phyloP scores from a whole-genome alignment of 1,284 basidiomycete genomes.

The Apiotrichum brassicae region DNA sequence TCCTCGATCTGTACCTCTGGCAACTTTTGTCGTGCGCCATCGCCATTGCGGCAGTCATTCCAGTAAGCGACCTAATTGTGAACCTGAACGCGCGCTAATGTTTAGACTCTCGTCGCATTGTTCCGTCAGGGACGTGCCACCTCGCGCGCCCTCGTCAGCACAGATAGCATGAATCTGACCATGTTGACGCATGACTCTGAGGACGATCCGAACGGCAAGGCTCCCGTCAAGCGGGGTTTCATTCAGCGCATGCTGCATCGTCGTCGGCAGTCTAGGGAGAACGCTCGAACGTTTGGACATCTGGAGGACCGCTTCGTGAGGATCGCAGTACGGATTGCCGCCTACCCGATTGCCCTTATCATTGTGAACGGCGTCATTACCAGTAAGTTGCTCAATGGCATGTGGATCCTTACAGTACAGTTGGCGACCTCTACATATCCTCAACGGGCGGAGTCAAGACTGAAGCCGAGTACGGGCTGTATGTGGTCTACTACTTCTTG shows the following conservation, averaged over 20 bases:
- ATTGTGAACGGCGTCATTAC: conserved; percentile 25
- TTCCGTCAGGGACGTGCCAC: conserved; percentile 28
- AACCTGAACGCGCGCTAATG: background rate
- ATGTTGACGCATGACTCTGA: background rate
- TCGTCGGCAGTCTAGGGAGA: conserved; percentile 1
- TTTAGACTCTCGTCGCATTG: conserved; percentile 22
- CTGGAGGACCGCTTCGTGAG: conserved; percentile 18
- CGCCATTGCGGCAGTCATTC: conserved; percentile 20
- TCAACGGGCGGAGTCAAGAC: conserved; percentile 8
- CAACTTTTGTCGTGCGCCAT: conserved; percentile 29
- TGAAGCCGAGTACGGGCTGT: conserved; percentile 11
- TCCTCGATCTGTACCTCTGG: conserved; percentile 33
- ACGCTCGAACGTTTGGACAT: conserved; percentile 8
- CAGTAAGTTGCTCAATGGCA: conserved; percentile 10
- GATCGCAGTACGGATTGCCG: conserved; percentile 22
- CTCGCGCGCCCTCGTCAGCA: conserved; percentile 19
- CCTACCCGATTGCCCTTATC: conserved; percentile 23
- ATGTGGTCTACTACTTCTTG: conserved; percentile 19
- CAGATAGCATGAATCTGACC: conserved; percentile 10
- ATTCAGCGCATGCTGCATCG: conserved; percentile 3
- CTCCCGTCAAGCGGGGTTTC: background rate
- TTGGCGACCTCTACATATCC: conserved; percentile 18
- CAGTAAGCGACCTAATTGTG: background rate
- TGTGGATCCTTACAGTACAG: conserved; percentile 3
- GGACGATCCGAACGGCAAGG: background rate